Base-by-base conservation (phyloP, 441 rosid genomes). In the Mallotus japonicus region DNA sequence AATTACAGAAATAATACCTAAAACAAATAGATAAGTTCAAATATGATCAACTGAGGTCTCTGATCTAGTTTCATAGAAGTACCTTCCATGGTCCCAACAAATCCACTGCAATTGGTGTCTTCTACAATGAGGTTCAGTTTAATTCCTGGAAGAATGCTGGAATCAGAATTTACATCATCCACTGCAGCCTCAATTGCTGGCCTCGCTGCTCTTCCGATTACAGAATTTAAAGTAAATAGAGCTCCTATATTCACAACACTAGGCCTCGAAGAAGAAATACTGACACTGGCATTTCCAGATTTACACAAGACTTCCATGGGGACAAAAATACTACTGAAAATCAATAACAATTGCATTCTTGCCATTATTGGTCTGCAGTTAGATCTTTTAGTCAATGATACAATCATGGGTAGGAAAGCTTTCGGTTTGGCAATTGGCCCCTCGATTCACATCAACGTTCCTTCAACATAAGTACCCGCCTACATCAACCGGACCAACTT, bases 81-180 rank as follows among this genome's bases (percentile, higher is more conserved):
- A 92, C 99, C 97, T 86, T 83, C 96, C 63, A 95, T 83, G 51
- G 92, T 88, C 72, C 97, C 97, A 34, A 81, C 46, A 80, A 95
- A 95, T 58, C 92, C 95, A 70, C 92, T 95, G 90, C 99, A 95
- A 66, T 92, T 90, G 1, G 97, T 83, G 78, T 92, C 88, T 8
- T 74, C 86, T 62, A 84, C 58, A 61, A 82, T 53, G 10, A 84
- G 62, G 32, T 80, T 88, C 78, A 95, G 71, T 63, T 83, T 81
- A 3, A 84, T 86, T 13, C 84, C 84, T 1, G 81, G 79, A 69
- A 95, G 95, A 79, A 91, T 62, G 70, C 62, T 81, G 57, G 88
- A 84, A 79, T 91, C 88, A 73, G 89, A 76, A 74, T 95, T 92
- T 56, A 95, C 89, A 65, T 89, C 99, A 42, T 83, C 88, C 54